Conservation (phyloP, 208 protist species). For the Borovskyia barvae region DNA sequence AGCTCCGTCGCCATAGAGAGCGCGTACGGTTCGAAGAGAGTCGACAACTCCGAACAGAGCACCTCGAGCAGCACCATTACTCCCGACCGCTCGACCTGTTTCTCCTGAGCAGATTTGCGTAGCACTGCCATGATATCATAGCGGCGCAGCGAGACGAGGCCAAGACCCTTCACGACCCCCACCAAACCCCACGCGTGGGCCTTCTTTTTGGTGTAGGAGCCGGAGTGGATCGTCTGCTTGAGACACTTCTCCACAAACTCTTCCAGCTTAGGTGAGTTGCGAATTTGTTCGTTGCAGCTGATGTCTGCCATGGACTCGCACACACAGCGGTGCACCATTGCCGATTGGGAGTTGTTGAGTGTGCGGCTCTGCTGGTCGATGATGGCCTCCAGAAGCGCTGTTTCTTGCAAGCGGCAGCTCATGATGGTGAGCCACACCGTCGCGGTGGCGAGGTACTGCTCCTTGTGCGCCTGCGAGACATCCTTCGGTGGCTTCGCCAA, state of each 20-base stretch:
- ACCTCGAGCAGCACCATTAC: slow-evolving; percentile 89
- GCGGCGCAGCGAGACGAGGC: slow-evolving; percentile 65
- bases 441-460: slow-evolving; percentile 85
- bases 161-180: slow-evolving; percentile 82
- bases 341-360: slow-evolving; percentile 85
- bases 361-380: slow-evolving; percentile 88
- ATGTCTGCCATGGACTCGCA: slow-evolving; percentile 89
- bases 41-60: slow-evolving; percentile 71
- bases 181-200: slow-evolving; percentile 87
- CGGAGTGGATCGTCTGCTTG: slow-evolving; percentile 82
- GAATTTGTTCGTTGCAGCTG: slow-evolving; percentile 67
- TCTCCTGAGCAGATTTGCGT: slow-evolving; percentile 54
- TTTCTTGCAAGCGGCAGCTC: slow-evolving; percentile 85
- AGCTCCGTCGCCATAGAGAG: slow-evolving; percentile 68
- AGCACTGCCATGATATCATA: slow-evolving; percentile 74
- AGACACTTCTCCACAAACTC: slow-evolving; percentile 90
- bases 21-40: slow-evolving; percentile 86
- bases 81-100: slow-evolving; percentile 76
- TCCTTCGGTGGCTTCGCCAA: slow-evolving; percentile 85
- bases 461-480: slow-evolving; percentile 66
- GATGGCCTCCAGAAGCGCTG: slow-evolving; percentile 71
- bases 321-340: slow-evolving; percentile 89
- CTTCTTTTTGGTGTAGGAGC: slow-evolving; percentile 92
- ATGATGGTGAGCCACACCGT: slow-evolving; percentile 90
- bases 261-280: slow-evolving; percentile 69